Percentiles rank a stretch among this genome's conserved stretches.
Evolutionary conservation across 176 grass and related monocot species (phyloP).

Genomic region (Avena insularis): DNA sequence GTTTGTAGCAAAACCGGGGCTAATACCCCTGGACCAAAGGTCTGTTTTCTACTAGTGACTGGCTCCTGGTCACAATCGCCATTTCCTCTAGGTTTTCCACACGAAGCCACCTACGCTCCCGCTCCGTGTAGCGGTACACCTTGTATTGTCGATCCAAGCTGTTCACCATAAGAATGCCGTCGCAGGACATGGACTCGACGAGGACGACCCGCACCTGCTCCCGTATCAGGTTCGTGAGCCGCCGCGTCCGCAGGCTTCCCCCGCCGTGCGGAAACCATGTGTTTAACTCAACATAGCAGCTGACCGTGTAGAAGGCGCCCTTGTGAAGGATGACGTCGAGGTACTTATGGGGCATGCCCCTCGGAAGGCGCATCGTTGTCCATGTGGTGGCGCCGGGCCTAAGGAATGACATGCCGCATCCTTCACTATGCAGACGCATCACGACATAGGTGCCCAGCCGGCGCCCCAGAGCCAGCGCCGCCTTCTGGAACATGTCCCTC

Average conservation of each 20-base stretch:
- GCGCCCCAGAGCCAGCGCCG: neutral
- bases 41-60: neutral
- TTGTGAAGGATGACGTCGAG: neutral
- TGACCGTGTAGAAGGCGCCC: neutral
- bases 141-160: neutral
- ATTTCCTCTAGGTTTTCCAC: neutral
- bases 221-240: neutral
- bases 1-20: no score
- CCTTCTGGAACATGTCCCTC: neutral
- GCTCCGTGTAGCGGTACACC: neutral
- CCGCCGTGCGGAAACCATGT: neutral
- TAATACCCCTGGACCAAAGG: no score
- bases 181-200: neutral
- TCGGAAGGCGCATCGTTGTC: neutral
- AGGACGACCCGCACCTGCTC: neutral
- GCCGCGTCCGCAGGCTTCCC: neutral
- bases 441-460: neutral
- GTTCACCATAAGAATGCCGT: neutral
- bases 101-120: neutral
- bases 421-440: neutral
- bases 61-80: neutral
- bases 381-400: neutral
- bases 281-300: neutral
- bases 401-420: neutral
- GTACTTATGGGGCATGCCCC: neutral